Evolutionary conservation across 495 filamentous ascomycete species (phyloP).

Genomic region (Neurospora tetrasperma): DNA sequence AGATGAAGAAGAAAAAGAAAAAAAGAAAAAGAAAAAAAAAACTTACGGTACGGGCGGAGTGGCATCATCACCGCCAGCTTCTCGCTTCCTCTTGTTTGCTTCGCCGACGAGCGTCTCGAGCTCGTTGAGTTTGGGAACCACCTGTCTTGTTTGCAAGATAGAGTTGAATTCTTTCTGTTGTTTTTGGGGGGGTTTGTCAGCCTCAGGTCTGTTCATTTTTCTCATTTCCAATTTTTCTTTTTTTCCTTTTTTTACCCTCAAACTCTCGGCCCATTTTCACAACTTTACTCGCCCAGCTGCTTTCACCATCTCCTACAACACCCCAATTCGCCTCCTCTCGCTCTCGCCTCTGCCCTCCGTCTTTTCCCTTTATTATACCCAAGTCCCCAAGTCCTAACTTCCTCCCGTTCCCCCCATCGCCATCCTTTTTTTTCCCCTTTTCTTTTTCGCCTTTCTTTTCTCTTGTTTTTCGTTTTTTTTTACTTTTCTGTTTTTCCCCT

Average conservation of each 20-base stretch:
- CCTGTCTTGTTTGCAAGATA: slow-evolving; percentile 59
- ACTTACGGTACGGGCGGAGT: slow-evolving; percentile 37
- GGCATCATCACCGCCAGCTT: slow-evolving; percentile 19
- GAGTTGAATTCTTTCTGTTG: slow-evolving; percentile 61
- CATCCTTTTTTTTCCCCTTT: too few species aligned
- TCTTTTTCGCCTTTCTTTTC: too few species aligned
- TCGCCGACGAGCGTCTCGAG: slow-evolving; percentile 67
- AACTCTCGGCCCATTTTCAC: too few species aligned
- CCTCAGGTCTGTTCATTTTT: slow-evolving; percentile 4
- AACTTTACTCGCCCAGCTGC: too few species aligned
- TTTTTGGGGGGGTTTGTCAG: background rate
- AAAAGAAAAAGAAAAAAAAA: slow-evolving; percentile 1
- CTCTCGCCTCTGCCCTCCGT: too few species aligned
- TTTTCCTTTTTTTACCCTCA: background rate
- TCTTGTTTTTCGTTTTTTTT: too few species aligned
- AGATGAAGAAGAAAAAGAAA: background rate
- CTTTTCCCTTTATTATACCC: too few species aligned
- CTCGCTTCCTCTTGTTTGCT: slow-evolving; percentile 50
- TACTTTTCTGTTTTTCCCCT: too few species aligned
- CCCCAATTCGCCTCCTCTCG: too few species aligned
- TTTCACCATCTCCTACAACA: too few species aligned
- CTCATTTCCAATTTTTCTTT: background rate
- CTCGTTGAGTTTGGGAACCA: slow-evolving; percentile 68
- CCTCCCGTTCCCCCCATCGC: too few species aligned
- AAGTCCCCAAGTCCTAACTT: too few species aligned